Base-by-base conservation (phyloP, 257 asterid genomes). In the Mitragyna speciosa region DNA sequence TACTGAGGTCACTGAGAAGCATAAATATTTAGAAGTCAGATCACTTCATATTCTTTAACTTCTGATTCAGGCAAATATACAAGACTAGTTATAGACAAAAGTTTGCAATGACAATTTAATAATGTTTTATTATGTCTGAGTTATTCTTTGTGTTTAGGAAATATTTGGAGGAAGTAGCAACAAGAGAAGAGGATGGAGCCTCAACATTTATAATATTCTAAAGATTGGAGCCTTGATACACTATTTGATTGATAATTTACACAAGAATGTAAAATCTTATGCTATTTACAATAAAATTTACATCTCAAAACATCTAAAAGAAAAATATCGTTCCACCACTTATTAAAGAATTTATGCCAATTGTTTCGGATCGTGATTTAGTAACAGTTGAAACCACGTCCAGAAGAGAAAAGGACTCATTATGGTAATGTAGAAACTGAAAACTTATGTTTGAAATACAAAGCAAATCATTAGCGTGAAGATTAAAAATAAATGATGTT, bases 1-100 rank as follows among this genome's bases (percentile, higher is more conserved):
- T 24, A 87, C 90, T 48, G 93, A 84, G 41, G 85, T 87, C 72
- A 93, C 97, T 93, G 88, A 30, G n/a, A 79, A 51, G 39, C 81
- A 79, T 20, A 71, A 82, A 39, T 19, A 47, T 41, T n/a, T n/a
- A 30, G 59, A 41, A 24, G 33, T 48, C 22, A 71, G 30, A 65
- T 48, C 65, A 54, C 16, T 63, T 54, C 33, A 2, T 49, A 20
- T 66, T 65, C 64, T 49, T 66, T 12, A 59, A 12, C 26, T 19
- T 28, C 0, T 30, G 65, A 28, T 14, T 24, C 1, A 31, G 14
- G 30, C n/a, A n/a, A 48, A 19, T 65, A 49, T 74, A 15, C 0
- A 22, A 47, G 74, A 10, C 7, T 14, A 22, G 15, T n/a, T 15
- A 58, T 7, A 1, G 22, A 33, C 36, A 48, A 41, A 20, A 8